Evolutionary conservation across 768 basidiomycete genomes (phyloP).

Genomic region (Kwoniella sp.): DNA sequence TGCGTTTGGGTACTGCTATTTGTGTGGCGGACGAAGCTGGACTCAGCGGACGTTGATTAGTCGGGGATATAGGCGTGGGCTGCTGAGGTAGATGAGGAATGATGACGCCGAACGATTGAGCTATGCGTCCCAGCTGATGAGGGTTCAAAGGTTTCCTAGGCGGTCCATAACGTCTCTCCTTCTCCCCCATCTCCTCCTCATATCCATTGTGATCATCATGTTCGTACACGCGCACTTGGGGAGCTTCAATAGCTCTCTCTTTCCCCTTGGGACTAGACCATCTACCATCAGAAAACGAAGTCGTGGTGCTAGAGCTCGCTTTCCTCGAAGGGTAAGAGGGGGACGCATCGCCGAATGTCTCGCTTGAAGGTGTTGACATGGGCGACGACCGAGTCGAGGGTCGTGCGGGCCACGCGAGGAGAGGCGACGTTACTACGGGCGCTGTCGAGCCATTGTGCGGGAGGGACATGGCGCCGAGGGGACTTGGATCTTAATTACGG

Average conservation of each 20-base stretch:
- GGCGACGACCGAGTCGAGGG: conserved; percentile 34
- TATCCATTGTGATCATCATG: conserved; percentile 9
- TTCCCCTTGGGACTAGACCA: conserved; percentile 22
- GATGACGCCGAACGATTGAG: conserved; percentile 51
- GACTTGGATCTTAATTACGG: background rate
- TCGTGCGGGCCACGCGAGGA: conserved; percentile 43
- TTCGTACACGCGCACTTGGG: conserved; percentile 9
- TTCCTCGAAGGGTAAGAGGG: conserved; percentile 11
- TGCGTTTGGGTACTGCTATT: background rate
- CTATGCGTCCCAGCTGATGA: conserved; percentile 46
- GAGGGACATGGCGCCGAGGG: conserved; percentile 11
- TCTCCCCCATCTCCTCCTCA: background rate
- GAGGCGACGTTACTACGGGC: conserved; percentile 42
- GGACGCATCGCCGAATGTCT: background rate
- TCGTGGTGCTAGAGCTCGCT: conserved; percentile 13
- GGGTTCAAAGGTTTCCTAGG: conserved; percentile 43
- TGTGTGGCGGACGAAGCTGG: conserved; percentile 9
- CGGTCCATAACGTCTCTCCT: conserved; percentile 37
- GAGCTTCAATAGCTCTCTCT: conserved; percentile 16
- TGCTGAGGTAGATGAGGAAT: conserved; percentile 42
- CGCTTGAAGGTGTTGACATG: conserved; percentile 23
- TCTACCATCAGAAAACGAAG: background rate
- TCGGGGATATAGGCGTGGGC: conserved; percentile 5
- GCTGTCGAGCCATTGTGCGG: conserved; percentile 38
- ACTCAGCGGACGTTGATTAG: conserved; percentile 6